Base-by-base conservation (phyloP, 202 grass and related monocot genomes). In the Cymbopogon flexuosus region DNA sequence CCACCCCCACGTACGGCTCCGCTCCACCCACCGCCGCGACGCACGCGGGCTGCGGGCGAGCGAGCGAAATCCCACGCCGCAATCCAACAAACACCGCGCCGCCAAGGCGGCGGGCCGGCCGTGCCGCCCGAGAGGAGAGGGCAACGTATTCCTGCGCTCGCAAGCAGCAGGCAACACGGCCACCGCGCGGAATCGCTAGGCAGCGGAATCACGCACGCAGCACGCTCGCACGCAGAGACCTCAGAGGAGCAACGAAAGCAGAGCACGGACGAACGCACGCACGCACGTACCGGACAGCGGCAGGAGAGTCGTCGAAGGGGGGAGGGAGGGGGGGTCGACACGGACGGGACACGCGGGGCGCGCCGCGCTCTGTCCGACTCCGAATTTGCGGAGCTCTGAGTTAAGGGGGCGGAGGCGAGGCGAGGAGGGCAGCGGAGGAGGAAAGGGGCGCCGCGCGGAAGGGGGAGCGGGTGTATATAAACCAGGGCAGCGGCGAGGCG, bases 201-300 rank as follows among this genome's bases (percentile, higher is more conserved):
- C 7, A 4, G 51, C n/a, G 52, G 34, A 68, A 68, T 27, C 31
- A 54, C 30, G 6, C 76, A 64, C 43, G 45, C 46, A 56, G 7
- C 76, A 34, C 43, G 12, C 11, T 5, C 62, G 46, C 58, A 4
- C 27, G 27, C 27, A 27, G 27, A 14, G 58, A 62, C 22, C 14
- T 69, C 49, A 10, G 16, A 42, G 49, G 35, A 29, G 36, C 16
- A 31, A 22, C 35, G 3, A 21, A 31, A 43, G 65, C 63, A 68
- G 63, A 68, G 64, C 72, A 60, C 19, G 47, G 52, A 33, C 31
- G 35, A 19, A 36, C 36, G 6, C 6, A 39, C 52, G 39, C 0
- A 23, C 3, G 36, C 23, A 79, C 77, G 78, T 52, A 80, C 78
- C 77, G 2, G 76, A 62, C 12, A 49, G 77, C 33, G 34, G 22